Base-by-base conservation (phyloP, 192 early-diverging fungal species). In the Spizellomyces sp. region DNA sequence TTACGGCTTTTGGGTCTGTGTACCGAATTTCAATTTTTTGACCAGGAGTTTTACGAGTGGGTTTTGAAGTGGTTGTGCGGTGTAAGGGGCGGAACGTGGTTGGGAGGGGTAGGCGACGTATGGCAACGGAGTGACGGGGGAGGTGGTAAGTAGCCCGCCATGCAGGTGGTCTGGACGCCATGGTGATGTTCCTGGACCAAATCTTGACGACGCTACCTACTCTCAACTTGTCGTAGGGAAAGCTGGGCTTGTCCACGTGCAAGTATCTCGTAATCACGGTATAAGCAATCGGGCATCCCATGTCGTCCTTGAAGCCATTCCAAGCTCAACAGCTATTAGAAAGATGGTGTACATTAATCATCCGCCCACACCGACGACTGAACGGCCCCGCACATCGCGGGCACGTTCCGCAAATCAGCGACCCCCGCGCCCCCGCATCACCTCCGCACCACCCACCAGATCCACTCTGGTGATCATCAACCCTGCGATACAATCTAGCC, bases 1-100 rank as follows among this genome's bases (percentile, higher is more conserved):
- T 52, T 8, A 56, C 66, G 66, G 21, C 66, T 44, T 57, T 12
- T 0, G 54, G 50, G 17, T 59, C 50, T 8, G 48, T 58, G 41
- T 68, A 68, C 14, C n/a, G 22, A 8, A 58, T 68, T 42, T 68
- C 46, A 6, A 54, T 36, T 36, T 36, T 36, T 36, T 36, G 27
- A 36, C 27, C 27, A 36, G 27, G 27, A 36, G 1, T 36, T 36
- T 36, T 36, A 36, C 3, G 27, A 19, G 50, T 4, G 17, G 12
- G 50, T 54, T 54, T 54, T 19, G 50, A 19, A 19, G 50, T 54
- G 12, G 50, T 12, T n/a, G 12, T 54, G 50, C 14, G 50, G 14
- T 12, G 50, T 54, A 19, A 12, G 2, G 50, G 50, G 17, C 12
- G 50, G 17, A 54, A n/a, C 50, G 14, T 0, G 17, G 50, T 12